Percentiles rank a stretch among this genome's conserved stretches.
These are phyloP conservation scores for Mycosphaerelloides madeirae DNA, from an alignment of 2,329 filamentous ascomycete genomes.

Conservation along the genomic window DNA sequence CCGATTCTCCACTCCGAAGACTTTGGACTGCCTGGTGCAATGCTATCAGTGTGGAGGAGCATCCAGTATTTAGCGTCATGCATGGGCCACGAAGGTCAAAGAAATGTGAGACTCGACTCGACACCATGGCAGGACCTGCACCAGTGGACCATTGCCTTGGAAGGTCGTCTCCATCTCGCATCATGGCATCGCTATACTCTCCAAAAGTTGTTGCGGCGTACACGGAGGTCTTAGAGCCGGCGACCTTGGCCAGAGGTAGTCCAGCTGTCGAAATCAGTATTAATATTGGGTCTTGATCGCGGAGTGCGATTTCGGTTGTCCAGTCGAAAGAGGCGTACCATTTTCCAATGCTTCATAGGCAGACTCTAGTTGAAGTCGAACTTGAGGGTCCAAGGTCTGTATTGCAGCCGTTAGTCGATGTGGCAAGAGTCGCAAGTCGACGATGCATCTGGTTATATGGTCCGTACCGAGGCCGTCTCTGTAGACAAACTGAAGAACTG, in stretches of 20 bases:
- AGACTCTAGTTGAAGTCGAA: conserved; percentile 3
- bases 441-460: too few species aligned
- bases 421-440: too few species aligned
- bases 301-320: too few species aligned
- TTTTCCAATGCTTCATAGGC: conserved; percentile 9
- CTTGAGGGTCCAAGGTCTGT: too few species aligned
- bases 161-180: conserved; percentile 11
- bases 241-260: conserved; percentile 6
- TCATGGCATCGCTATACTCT: conserved; percentile 12
- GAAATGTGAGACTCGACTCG: conserved; percentile 18
- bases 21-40: conserved; percentile 29
- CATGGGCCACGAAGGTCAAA: conserved; percentile 16
- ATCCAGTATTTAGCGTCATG: conserved; percentile 40
- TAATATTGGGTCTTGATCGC: too few species aligned
- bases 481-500: too few species aligned
- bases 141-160: conserved; percentile 19
- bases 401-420: too few species aligned
- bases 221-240: conserved; percentile 9
- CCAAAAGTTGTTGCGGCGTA: conserved; percentile 15
- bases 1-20: conserved; percentile 23
- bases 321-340: too few species aligned
- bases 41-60: conserved; percentile 38
- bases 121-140: conserved; percentile 3
- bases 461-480: too few species aligned
- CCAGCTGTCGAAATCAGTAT: too few species aligned